Evolutionary conservation across 2,329 filamentous ascomycete species (phyloP), one percentile per base, ranked within the genome.

Genomic region (Aspergillus sp.): DNA sequence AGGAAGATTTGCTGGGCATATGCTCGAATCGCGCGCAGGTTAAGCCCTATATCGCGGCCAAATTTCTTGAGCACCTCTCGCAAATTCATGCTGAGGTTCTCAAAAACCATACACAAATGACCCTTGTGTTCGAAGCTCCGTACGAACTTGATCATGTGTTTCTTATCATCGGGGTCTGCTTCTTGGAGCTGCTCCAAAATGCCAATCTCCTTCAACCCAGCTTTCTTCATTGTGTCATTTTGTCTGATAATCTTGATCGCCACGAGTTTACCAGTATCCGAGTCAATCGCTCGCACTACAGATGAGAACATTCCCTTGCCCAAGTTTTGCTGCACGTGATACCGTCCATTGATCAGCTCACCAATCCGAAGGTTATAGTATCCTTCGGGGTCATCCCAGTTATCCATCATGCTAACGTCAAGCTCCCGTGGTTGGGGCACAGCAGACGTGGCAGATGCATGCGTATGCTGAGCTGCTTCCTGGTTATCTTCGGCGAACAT

Each of bases 211-310:
- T 95, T 97, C 74, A 92, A 87, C 18, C 93, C 95, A 45, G 92
- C 93, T 74, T 96, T 97, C 64, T 77, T 80, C 86, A 97, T 89
- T 12, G 91, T 90, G 69, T 96, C 93, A 68, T 99, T 98, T 74
- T 96, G 96, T 62, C 95, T 90, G 75, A 98, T 96, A 67, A 99
- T 95, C 78, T 99, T 99, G 81, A 99, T 90, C 22, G 95, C 95
- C 32, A 98, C 93, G n/a, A 89, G 74, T 65, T 85, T 84, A 68
- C 87, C 88, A 57, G 83, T 90, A 48, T 85, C 86, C 20, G 88
- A 84, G 74, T 97, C 93, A 61, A 85, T 83, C 20, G 95, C 95
- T 62, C 91, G 87, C 53, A 95, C 91, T n/a, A 99, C 95, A 8
- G 91, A 92, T 0, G 95, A 96, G 73, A 97, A 99, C 83, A 97